Conservation (phyloP, 1,139 yeast species). For the Debaryomyces coudertii region DNA sequence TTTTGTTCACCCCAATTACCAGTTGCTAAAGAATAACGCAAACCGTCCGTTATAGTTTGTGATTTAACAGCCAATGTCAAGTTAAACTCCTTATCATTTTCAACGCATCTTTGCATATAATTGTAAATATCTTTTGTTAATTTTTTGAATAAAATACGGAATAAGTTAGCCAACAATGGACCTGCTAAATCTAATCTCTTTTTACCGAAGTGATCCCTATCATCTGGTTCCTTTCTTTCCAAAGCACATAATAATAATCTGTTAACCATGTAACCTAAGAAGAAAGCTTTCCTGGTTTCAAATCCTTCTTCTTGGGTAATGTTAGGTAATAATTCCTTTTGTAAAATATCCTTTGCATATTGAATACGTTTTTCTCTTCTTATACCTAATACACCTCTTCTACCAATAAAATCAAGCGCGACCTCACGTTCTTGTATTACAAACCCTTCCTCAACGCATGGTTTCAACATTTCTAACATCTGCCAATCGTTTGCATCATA, state of each 20-base stretch:
- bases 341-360: constrained; percentile 94
- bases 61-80: constrained; percentile 96
- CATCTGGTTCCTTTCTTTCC: constrained; percentile 97
- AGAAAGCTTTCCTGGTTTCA: constrained; percentile 95
- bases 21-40: constrained; percentile 95
- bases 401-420: constrained; percentile 95
- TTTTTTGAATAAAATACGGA: constrained; percentile 92
- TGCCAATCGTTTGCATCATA: constrained; percentile 99
- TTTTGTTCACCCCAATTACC: constrained; percentile 99
- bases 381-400: constrained; percentile 96
- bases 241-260: constrained; percentile 91
- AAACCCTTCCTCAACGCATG: constrained; percentile 98
- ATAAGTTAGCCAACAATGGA: constrained; percentile 91
- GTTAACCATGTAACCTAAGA: constrained; percentile 97
- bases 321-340: constrained; percentile 94
- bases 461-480: constrained; percentile 98
- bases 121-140: constrained; percentile 92
- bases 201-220: constrained; percentile 98
- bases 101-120: constrained; percentile 99
- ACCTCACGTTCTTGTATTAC: constrained; percentile 98
- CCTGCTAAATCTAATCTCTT: constrained; percentile 98
- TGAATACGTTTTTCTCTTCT: constrained; percentile 98
- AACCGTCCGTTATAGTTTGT: constrained; percentile 94
- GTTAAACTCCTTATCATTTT: constrained; percentile 95
- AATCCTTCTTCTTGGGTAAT: constrained; percentile 97